Base-by-base conservation (phyloP, 306 rosid genomes). In the Prunus padus region DNA sequence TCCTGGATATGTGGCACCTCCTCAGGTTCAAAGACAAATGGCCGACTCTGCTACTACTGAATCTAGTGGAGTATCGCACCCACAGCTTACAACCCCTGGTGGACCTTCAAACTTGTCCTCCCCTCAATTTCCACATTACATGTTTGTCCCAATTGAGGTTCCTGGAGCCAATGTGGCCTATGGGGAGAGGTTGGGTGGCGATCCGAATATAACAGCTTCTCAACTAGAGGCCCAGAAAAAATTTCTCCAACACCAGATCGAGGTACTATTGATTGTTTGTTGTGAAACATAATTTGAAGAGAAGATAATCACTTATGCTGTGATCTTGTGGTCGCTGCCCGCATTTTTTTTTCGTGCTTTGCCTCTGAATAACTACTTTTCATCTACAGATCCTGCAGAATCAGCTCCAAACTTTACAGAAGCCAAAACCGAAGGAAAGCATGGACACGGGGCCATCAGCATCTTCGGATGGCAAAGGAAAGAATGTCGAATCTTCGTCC, bases 171-270 rank as follows among this genome's bases (percentile, higher is more conserved):
- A 78, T 54, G 61, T 56, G 77, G 85, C 74, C 73, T 31, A 75
- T 76, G 84, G 82, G 57, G 88, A 80, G 71, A 84, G 80, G 78
- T 74, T 80, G 80, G 86, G 75, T 54, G 73, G 80, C 44, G 77
- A 85, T 84, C 79, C 78, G 30, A 85, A 79, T 55, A 25, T 75
- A 71, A 73, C 83, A 69, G 86, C 80, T 59, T 70, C 81, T 72
- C 88, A 69, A 70, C 76, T 88, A 71, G 97, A 88, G 82, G 90
- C 88, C 62, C 93, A 92, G 51, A 84, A 40, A 82, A 85, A 77
- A 77, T 63, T 90, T 76, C 70, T 91, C 63, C 80, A 82, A 57
- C 81, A 49, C 72, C 97, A 89, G 83, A 90, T 89, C 68, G 88
- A 90, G 99, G 99, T 95, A 86, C 55, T 46, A 13, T 7, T 54